Percentiles rank a stretch among this genome's conserved stretches.
phyloP scores from a whole-genome alignment of 495 filamentous ascomycete species.

The Penicillium soppii region DNA sequence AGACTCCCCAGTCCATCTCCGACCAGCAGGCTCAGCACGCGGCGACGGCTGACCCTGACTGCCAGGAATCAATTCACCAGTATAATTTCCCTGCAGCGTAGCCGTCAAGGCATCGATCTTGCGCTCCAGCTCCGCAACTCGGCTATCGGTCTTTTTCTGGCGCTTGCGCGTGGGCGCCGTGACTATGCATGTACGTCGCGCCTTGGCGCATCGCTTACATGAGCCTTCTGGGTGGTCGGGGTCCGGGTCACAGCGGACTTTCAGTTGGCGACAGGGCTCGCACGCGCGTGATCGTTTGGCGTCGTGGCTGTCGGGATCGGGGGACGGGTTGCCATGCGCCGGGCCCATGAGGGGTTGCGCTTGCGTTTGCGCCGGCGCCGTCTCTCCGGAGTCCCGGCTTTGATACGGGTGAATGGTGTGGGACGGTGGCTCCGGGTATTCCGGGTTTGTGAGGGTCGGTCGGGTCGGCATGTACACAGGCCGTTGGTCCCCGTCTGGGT shows the following conservation, averaged over 20 bases:
- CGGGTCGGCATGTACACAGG: constrained; percentile 14
- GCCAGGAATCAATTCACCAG: constrained; percentile 4
- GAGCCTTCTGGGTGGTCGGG: constrained; percentile 54
- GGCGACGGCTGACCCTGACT: constrained; percentile 1
- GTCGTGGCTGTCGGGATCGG: constrained; percentile 50
- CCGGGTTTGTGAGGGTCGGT: constrained; percentile 14
- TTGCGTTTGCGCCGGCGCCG: neutral
- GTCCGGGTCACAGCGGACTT: constrained; percentile 83
- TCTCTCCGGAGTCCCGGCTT: neutral
- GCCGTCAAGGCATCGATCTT: constrained; percentile 90
- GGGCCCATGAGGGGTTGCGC: neutral
- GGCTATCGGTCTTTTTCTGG: constrained; percentile 89
- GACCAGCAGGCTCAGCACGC: constrained; percentile 12
- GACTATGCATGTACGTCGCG: constrained; percentile 73
- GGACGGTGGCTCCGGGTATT: constrained; percentile 34
- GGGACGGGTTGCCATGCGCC: constrained; percentile 9
- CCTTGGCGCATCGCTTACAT: constrained; percentile 87
- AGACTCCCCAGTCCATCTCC: constrained; percentile 15
- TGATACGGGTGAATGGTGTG: constrained; percentile 19
- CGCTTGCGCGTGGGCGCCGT: constrained; percentile 82
- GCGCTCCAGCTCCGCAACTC: constrained; percentile 90
- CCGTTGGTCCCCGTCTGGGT: constrained; percentile 17
- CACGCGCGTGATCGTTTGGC: constrained; percentile 84
- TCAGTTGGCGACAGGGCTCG: constrained; percentile 85
- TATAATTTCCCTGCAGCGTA: constrained; percentile 56